Base-by-base conservation (phyloP, 495 filamentous ascomycete species). In the Copromyces sp. region DNA sequence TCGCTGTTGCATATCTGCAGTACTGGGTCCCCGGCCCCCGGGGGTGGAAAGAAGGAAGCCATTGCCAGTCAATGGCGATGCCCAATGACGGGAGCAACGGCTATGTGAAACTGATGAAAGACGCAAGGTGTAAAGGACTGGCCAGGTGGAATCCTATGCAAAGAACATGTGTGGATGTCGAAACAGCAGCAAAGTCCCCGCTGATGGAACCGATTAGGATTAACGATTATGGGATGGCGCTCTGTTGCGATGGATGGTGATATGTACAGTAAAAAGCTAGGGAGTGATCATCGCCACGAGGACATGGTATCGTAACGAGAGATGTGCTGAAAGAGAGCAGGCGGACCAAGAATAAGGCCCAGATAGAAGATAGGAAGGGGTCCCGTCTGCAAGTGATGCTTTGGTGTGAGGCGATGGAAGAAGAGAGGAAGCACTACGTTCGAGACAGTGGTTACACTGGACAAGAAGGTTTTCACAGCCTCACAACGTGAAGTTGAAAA, bases 11-110 rank as follows among this genome's bases (percentile, higher is more conserved):
- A 79, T 6, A 65, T 72, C 32, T 42, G 44, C 39, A 78, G 71
- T 9, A 75, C 76, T n/a, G 78, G 76, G 69, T 79, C 78, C 61
- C 74, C 76, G 16, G 76, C 75, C 16, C 65, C 73, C 5, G 70
- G 71, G 17, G 74, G 74, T 69, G 76, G 76, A 45, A 79, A 74
- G 70, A 77, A 74, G 17, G 76, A 79, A 7, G 76, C 76, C 78
- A 79, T 79, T 41, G 45, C 70, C 37, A 65, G 20, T 20, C 40
- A 29, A 68, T 53, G 9, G 42, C 32, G 35, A 61, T 68, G 17
- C 29, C 29, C 29, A 37, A 20, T 65, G 53, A 35, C 53, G 32
- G 14, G 29, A 65, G 53, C 29, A 65, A 65, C 29, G 29, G 53
- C 53, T 65, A 65, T 65, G 14, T 65, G 29, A 65, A 65, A 65